Conservation (phyloP, 2,329 filamentous ascomycete species). For the Aspergillus intermedius region DNA sequence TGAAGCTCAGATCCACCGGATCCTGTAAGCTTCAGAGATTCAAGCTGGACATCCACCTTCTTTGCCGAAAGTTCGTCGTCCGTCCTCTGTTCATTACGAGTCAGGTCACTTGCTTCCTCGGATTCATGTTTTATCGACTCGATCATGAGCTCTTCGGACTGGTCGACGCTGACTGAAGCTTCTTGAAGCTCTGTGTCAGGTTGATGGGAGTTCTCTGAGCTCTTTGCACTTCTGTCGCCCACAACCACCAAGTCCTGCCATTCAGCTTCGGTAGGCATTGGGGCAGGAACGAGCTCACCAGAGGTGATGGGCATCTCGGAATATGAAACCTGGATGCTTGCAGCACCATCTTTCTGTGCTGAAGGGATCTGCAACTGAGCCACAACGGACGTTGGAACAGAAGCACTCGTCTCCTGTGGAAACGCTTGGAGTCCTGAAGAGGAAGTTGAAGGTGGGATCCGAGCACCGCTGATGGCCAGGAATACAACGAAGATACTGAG, state of each 20-base stretch:
- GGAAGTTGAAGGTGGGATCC: not conserved
- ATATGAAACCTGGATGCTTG: too few relatives aligned
- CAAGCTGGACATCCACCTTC: too few relatives aligned
- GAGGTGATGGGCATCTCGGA: too few relatives aligned
- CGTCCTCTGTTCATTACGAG: too few relatives aligned
- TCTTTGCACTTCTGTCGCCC: not conserved
- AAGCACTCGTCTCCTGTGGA: slow-evolving; percentile 8
- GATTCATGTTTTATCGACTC: too few relatives aligned
- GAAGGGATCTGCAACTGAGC: not conserved
- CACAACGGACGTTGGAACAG: not conserved
- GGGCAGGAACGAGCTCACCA: too few relatives aligned
- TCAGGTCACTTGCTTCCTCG: too few relatives aligned
- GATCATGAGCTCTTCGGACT: not conserved
- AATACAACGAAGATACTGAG: slow-evolving; percentile 41
- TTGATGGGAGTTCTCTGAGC: not conserved
- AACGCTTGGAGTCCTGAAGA: slow-evolving; percentile 10
- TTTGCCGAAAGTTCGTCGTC: too few relatives aligned
- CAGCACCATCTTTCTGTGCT: too few relatives aligned
- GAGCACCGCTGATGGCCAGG: slow-evolving; percentile 23
- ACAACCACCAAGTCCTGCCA: not conserved
- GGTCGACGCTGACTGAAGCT: not conserved
- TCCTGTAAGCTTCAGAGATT: too few relatives aligned
- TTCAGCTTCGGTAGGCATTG: not conserved
- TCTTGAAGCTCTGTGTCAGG: not conserved
- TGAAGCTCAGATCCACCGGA: too few relatives aligned